Evolutionary conservation across 129 eudicot genomes (phyloP).

Genomic region (Logfia minima): DNA sequence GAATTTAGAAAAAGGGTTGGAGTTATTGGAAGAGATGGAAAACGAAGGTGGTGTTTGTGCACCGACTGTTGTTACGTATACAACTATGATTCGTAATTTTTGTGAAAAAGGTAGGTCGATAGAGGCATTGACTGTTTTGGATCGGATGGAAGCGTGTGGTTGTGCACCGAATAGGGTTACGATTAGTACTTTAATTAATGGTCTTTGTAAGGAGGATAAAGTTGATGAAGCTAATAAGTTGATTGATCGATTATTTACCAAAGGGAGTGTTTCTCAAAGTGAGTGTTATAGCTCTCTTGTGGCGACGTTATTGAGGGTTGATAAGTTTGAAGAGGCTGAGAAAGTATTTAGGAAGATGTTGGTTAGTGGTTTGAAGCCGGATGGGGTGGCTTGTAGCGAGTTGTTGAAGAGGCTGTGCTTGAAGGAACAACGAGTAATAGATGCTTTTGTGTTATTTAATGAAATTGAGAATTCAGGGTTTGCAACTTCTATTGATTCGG

Average conservation of each 20-base stretch:
- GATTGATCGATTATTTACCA: constrained; percentile 43
- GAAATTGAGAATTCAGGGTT: constrained; percentile 50
- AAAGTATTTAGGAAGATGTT: constrained; percentile 65
- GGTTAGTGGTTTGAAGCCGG: constrained; percentile 58
- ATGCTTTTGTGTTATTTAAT: constrained; percentile 54
- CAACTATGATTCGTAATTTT: constrained; percentile 56
- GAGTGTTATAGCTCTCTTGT: constrained; percentile 78
- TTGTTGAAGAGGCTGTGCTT: constrained; percentile 48
- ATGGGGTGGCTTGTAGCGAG: constrained; percentile 58
- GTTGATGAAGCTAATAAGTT: constrained; percentile 65
- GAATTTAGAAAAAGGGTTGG: constrained; percentile 53
- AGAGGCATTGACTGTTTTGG: constrained; percentile 60
- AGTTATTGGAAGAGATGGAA: constrained; percentile 68
- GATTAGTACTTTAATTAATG: constrained; percentile 49
- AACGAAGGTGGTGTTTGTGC: constrained; percentile 51
- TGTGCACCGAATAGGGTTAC: constrained; percentile 62
- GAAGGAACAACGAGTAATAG: constrained; percentile 46
- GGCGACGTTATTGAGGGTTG: constrained; percentile 41
- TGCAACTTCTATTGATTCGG: constrained; percentile 54
- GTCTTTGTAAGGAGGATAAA: constrained; percentile 53
- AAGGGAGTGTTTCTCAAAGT: constrained; percentile 36
- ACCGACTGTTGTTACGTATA: constrained; percentile 72
- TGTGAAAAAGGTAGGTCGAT: constrained; percentile 52
- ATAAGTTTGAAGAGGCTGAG: constrained; percentile 56
- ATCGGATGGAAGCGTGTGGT: constrained; percentile 58